phyloP scores from a whole-genome alignment of 1,139 yeast genomes.

The Nadsonia starkeyi-henricii region DNA sequence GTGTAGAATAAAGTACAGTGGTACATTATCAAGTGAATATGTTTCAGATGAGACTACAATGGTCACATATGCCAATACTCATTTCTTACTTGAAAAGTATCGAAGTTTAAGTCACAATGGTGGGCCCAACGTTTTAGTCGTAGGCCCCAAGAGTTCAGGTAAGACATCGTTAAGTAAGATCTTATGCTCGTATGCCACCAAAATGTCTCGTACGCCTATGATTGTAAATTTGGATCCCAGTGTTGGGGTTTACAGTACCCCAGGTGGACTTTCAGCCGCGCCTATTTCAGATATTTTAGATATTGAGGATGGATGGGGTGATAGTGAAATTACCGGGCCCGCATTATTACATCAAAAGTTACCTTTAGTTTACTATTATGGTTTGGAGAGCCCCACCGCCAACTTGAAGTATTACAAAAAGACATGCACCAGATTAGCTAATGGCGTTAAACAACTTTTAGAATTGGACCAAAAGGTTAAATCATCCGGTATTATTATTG shows the following conservation, averaged over 20 bases:
- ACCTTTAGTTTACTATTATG: slow-evolving; percentile 72
- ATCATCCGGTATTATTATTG: slow-evolving; percentile 59
- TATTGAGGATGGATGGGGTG: slow-evolving; percentile 64
- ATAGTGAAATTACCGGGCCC: slow-evolving; percentile 78
- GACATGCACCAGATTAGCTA: slow-evolving; percentile 43
- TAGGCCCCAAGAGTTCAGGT: slow-evolving; percentile 66
- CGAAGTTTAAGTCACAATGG: slow-evolving; percentile 5
- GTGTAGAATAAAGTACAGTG: slow-evolving; percentile 33
- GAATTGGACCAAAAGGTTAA: slow-evolving; percentile 40
- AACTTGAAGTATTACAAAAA: slow-evolving; percentile 50
- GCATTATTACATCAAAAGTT: slow-evolving; percentile 72
- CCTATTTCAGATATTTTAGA: slow-evolving; percentile 73
- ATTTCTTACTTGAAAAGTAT: slow-evolving; percentile 57
- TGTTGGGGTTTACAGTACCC: slow-evolving; percentile 65
- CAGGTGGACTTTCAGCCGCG: slow-evolving; percentile 79
- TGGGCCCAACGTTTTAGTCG: slow-evolving; percentile 51
- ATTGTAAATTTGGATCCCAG: slow-evolving; percentile 74
- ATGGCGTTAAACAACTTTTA: slow-evolving; percentile 42
- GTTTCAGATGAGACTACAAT: slow-evolving; percentile 58
- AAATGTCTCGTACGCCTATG: slow-evolving; percentile 47
- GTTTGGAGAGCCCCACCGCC: slow-evolving; percentile 45
- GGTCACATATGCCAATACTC: slow-evolving; percentile 51
- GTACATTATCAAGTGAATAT: slow-evolving; percentile 40
- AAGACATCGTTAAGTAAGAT: slow-evolving; percentile 65
- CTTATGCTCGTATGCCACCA: slow-evolving; percentile 61